Base-by-base conservation (phyloP, 2,329 filamentous ascomycete species). In the Beauveria asiatica region DNA sequence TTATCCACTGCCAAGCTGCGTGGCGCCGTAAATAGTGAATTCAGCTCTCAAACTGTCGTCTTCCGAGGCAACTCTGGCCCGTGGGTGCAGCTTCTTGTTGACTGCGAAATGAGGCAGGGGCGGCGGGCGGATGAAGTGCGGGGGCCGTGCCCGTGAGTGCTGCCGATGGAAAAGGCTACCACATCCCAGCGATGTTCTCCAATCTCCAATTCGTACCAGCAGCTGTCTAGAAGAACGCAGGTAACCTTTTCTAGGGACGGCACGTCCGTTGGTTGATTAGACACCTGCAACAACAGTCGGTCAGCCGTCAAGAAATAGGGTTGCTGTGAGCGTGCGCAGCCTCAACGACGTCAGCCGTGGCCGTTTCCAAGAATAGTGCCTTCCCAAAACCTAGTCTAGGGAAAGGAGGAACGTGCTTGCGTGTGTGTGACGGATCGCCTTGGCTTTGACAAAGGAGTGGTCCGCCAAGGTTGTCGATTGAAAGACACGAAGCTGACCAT, bases 1-100 rank as follows among this genome's bases (percentile, higher is more conserved):
- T 25, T 41, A n/a, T 51, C 46, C 56, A 58, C 56, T 39, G 56
- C 56, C 56, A 58, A 51, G 56, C 33, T 27, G 13, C 30, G 8
- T 19, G n/a, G 25, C 37, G 19, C 23, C 27, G 44, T 39, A n/a
- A n/a, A n/a, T n/a, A 48, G 13, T 27, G 42, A 33, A 13, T 21
- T 45, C 41, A 37, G 41, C 53, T 16, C n/a, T 2, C 41, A 16
- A 46, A 10, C n/a, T 5, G n/a, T 46, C 53, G 37, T 33, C 1
- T n/a, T 19, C 19, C 25, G n/a, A 23, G 13, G 11, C 42, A 27
- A 11, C 37, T 42, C 19, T 13, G 23, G n/a, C 17, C 41, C 16
- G 3, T 37, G 41, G 19, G 30, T 33, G 30, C 33, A 41, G 33
- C 30, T 7, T 17, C 23, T 33, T n/a, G n/a, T 17, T 21, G 37